Percentiles rank a stretch among this genome's conserved stretches.
phyloP scores from a whole-genome alignment of 495 filamentous ascomycete species.

The Chaetomium fimeti region DNA sequence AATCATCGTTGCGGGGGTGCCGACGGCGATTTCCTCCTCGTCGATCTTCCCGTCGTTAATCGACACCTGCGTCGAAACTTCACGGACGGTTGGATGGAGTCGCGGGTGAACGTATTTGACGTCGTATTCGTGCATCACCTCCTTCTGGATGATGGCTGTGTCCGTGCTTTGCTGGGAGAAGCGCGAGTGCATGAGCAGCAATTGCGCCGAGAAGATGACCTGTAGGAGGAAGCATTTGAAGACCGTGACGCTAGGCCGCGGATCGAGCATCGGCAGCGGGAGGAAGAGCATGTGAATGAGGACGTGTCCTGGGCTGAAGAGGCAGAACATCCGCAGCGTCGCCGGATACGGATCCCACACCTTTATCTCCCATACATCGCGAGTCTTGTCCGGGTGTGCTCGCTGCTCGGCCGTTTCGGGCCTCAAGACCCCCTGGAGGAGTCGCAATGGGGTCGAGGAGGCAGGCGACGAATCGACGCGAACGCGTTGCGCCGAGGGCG shows the following conservation, averaged over 20 bases:
- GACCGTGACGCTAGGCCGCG: constrained; percentile 78
- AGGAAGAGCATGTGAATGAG: constrained; percentile 85
- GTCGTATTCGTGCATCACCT: constrained; percentile 94
- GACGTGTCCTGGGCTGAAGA: constrained; percentile 90
- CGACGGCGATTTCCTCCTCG: constrained; percentile 60
- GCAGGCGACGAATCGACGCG: constrained; percentile 84
- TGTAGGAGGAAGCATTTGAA: constrained; percentile 73
- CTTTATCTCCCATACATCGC: constrained; percentile 92
- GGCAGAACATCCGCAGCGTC: constrained; percentile 76
- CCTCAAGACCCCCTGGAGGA: constrained; percentile 64
- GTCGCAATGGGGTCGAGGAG: constrained; percentile 73
- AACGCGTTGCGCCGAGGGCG: constrained; percentile 85
- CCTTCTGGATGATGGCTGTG: constrained; percentile 75
- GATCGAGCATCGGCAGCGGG: constrained; percentile 70
- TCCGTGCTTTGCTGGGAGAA: constrained; percentile 88
- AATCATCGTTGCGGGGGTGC: constrained; percentile 74
- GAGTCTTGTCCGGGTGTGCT: constrained; percentile 76
- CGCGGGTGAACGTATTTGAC: constrained; percentile 90
- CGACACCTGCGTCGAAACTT: constrained; percentile 76
- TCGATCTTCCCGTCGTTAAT: constrained; percentile 45
- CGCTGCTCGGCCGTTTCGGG: constrained; percentile 64
- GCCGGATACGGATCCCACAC: constrained; percentile 92
- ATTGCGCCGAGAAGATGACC: constrained; percentile 70
- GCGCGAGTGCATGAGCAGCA: constrained; percentile 63
- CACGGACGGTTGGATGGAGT: constrained; percentile 75